Conservation (phyloP, 495 filamentous ascomycete species). For the Penicillium fimorum region DNA sequence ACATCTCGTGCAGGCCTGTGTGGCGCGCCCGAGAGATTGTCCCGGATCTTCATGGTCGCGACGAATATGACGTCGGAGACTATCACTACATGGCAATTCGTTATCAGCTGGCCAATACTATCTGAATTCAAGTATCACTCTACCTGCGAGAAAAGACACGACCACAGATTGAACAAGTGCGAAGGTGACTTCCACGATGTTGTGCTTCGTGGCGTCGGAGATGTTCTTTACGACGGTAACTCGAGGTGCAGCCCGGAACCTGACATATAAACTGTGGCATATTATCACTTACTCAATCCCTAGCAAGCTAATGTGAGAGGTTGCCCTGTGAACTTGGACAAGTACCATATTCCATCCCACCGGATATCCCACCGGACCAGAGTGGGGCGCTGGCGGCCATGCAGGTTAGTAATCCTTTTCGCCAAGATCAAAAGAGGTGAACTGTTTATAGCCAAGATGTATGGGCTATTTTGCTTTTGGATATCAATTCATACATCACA, state of each 20-base stretch:
- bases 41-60: not conserved
- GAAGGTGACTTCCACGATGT: not conserved
- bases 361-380: not conserved
- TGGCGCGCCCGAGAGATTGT: not conserved
- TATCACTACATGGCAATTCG: not conserved
- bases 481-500: no score
- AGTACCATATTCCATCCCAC: not conserved
- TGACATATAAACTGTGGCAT: not conserved
- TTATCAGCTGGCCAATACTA: not conserved
- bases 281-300: not conserved
- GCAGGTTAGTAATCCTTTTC: no score
- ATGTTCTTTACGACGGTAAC: constrained; percentile 1
- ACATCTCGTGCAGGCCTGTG: not conserved
- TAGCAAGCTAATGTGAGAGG: not conserved
- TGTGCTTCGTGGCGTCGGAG: not conserved
- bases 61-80: not conserved
- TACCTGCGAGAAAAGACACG: not conserved
- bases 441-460: no score
- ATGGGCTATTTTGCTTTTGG: no score
- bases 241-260: not conserved
- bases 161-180: not conserved
- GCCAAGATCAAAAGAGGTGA: no score
- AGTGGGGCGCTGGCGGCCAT: not conserved
- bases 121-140: not conserved
- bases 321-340: not conserved